A percentile compares a stretch with the other conserved stretches of the same genome.
Evolutionary conservation across 1,284 basidiomycete genomes (phyloP).

Genomic region (Abortiporus biennis): DNA sequence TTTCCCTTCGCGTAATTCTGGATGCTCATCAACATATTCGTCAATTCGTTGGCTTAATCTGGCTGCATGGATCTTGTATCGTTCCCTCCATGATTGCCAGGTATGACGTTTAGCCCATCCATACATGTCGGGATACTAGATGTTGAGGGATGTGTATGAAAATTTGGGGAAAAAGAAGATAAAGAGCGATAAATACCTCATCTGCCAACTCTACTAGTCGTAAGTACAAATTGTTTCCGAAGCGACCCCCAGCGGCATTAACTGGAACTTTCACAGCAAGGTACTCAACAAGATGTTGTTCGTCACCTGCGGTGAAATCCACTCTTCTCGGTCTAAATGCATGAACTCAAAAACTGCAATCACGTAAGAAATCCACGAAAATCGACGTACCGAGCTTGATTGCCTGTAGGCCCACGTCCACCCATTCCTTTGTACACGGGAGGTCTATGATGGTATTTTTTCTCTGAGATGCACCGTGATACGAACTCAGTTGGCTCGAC

Average conservation of each 20-base stretch:
- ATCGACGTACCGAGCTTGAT: no score
- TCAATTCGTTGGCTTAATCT: constrained; percentile 53
- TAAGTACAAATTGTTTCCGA: constrained; percentile 65
- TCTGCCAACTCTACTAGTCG: constrained; percentile 24
- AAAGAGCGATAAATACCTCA: constrained; percentile 6
- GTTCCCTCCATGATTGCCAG: constrained; percentile 73
- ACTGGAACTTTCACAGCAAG: constrained; percentile 67
- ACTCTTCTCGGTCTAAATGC: no score
- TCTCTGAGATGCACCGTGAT: constrained; percentile 13
- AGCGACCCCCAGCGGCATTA: constrained; percentile 63
- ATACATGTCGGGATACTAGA: background rate
- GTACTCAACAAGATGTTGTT: constrained; percentile 58
- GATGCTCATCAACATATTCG: constrained; percentile 41
- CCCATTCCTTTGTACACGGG: constrained; percentile 4
- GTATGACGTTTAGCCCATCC: constrained; percentile 65
- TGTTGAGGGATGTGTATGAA: background rate
- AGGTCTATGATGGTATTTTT: constrained; percentile 11
- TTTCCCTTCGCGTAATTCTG: constrained; percentile 19
- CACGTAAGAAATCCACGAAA: no score
- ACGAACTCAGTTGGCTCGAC: constrained; percentile 16
- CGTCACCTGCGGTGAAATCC: constrained; percentile 56
- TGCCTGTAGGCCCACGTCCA: no score
- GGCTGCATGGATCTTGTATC: constrained; percentile 61
- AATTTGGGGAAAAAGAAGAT: background rate
- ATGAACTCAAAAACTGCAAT: no score